Conservation (phyloP, 495 filamentous ascomycete species). For the Sabuloglossum arenarium region DNA sequence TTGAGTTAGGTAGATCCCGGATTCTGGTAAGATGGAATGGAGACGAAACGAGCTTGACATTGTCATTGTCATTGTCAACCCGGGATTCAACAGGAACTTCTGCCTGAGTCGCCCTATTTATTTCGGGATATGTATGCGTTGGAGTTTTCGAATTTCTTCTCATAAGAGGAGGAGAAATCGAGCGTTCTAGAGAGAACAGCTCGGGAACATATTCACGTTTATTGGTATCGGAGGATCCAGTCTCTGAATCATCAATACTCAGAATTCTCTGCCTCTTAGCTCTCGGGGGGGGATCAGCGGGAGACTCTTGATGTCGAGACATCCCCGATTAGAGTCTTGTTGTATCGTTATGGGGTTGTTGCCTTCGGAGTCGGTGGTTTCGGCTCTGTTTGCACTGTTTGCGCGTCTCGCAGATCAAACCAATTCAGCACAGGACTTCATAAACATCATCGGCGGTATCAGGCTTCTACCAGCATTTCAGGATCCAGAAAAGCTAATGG, state of each 20-base stretch:
- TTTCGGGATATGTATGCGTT: neutral
- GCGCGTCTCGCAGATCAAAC: no score
- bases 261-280: neutral
- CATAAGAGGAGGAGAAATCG: neutral
- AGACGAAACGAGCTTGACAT: slow-evolving; percentile 21
- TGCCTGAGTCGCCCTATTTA: neutral
- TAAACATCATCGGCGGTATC: neutral
- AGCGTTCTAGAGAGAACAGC: neutral
- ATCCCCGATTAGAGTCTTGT: neutral
- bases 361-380: neutral
- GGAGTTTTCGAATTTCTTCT: neutral
- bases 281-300: neutral
- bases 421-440: neutral
- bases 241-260: neutral
- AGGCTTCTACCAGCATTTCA: no score
- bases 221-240: neutral
- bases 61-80: neutral
- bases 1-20: slow-evolving; percentile 32
- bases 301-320: neutral
- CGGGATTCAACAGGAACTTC: neutral
- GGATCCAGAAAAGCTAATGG: no score
- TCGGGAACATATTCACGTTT: neutral
- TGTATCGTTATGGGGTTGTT: neutral
- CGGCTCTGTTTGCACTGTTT: neutral
- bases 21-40: slow-evolving; percentile 60